These are phyloP conservation scores for Aspergillus neoniger DNA, from an alignment of 2,329 filamentous ascomycete genomes.

Conservation along the genomic window DNA sequence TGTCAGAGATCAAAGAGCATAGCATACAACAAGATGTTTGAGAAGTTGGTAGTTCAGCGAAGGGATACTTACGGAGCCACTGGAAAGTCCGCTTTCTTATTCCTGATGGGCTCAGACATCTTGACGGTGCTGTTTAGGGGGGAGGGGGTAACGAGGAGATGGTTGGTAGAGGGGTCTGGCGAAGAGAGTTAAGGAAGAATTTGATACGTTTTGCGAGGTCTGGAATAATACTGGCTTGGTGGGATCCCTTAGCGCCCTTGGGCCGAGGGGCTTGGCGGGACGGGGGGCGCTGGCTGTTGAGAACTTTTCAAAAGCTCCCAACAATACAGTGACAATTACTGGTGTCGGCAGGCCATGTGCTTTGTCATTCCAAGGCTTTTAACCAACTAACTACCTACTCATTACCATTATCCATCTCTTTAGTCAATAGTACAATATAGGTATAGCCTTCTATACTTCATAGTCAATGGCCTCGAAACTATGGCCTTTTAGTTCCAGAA, in stretches of 20 bases:
- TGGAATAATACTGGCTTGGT: conserved; percentile 41
- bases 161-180: conserved; percentile 25
- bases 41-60: neutral
- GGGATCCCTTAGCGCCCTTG: conserved; percentile 46
- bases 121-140: conserved; percentile 20
- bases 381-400: too few relatives aligned
- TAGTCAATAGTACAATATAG: neutral
- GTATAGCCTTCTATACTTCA: too few relatives aligned
- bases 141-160: conserved; percentile 14
- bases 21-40: conserved; percentile 2
- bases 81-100: conserved; percentile 63
- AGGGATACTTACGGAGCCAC: conserved; percentile 62
- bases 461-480: too few relatives aligned
- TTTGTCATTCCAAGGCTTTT: neutral
- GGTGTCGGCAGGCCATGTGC: neutral
- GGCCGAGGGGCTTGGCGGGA: conserved; percentile 45
- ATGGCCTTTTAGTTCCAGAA: too few relatives aligned
- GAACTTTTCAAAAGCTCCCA: conserved; percentile 31
- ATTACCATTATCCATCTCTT: neutral
- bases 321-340: conserved; percentile 24
- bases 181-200: conserved; percentile 38
- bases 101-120: conserved; percentile 70
- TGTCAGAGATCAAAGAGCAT: conserved; percentile 24
- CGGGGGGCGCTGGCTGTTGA: conserved; percentile 33
- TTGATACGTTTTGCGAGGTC: conserved; percentile 42